Percentiles rank a stretch among this genome's conserved stretches.
Evolutionary conservation across 192 early-diverging fungal genomes (phyloP).

Genomic region (Spinellus fusiger): DNA sequence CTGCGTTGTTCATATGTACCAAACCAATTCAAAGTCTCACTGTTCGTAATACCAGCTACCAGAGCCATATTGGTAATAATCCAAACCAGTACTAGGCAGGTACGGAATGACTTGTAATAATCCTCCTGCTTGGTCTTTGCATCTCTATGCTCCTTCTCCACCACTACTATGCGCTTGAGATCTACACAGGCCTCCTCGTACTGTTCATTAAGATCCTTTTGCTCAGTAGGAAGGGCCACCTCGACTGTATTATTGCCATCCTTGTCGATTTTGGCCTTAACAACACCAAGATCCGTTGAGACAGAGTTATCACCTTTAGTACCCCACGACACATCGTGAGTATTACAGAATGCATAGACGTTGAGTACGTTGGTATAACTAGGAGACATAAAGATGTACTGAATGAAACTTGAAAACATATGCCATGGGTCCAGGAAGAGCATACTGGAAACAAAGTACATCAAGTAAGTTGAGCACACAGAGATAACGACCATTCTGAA

Average conservation of each 20-base stretch:
- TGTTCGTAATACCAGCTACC: constrained; percentile 58
- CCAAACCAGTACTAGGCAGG: constrained; percentile 68
- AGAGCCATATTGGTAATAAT: constrained; percentile 64
- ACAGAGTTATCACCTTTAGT: constrained; percentile 71
- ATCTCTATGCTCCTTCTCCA: constrained; percentile 48
- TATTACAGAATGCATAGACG: constrained; percentile 81
- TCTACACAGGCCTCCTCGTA: constrained; percentile 76
- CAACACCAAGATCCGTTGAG: constrained; percentile 42
- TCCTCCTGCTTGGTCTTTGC: constrained; percentile 46
- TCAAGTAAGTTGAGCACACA: constrained; percentile 57
- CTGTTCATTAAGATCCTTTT: constrained; percentile 72
- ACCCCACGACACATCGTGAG: constrained; percentile 84
- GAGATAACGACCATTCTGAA: constrained; percentile 54
- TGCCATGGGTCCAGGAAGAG: constrained; percentile 74
- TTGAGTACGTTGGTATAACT: constrained; percentile 74
- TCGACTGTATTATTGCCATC: constrained; percentile 42
- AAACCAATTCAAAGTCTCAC: constrained; percentile 25
- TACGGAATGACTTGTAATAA: constrained; percentile 75
- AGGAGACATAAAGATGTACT: constrained; percentile 71
- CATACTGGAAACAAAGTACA: constrained; percentile 61
- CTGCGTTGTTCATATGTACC: constrained; percentile 30
- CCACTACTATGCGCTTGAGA: constrained; percentile 41
- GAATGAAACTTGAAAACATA: constrained; percentile 64
- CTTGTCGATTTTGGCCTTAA: constrained; percentile 43
- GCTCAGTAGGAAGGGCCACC: constrained; percentile 50